These are phyloP conservation scores for Plasmodium gaboni DNA, from an alignment of 169 alveolate species.

Conservation along the genomic window DNA sequence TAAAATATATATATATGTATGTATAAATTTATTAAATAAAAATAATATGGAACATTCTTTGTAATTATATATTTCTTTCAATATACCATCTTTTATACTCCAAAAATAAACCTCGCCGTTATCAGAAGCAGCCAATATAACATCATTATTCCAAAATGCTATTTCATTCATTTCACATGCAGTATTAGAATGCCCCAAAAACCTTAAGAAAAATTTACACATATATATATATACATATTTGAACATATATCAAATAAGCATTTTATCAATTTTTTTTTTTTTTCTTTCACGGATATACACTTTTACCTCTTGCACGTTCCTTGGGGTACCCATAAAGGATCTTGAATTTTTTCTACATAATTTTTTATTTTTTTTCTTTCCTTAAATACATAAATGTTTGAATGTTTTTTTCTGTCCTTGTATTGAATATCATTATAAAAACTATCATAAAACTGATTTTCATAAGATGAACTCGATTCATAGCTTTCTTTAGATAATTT, in stretches of 20 bases:
- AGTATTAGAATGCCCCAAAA: slow-evolving; percentile 79
- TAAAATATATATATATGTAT: not conserved
- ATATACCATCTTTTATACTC: slow-evolving; percentile 73
- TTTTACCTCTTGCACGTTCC: slow-evolving; percentile 35
- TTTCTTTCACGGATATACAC: not conserved
- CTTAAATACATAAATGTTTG: slow-evolving; percentile 28
- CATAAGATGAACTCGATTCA: slow-evolving; percentile 11
- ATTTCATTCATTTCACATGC: slow-evolving; percentile 80
- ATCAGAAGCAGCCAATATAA: slow-evolving; percentile 78
- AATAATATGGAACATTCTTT: not conserved
- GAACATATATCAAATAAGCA: not conserved
- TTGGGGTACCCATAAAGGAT: slow-evolving; percentile 53
- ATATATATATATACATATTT: not conserved
- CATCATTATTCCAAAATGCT: slow-evolving; percentile 80
- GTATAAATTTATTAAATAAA: not conserved
- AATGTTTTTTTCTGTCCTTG: slow-evolving; percentile 2
- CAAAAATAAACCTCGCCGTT: slow-evolving; percentile 76
- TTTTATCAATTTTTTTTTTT: not conserved
- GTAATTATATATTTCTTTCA: not conserved
- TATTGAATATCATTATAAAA: slow-evolving; percentile 17
- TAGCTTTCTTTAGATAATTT: slow-evolving; percentile 6
- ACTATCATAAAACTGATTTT: slow-evolving; percentile 27
- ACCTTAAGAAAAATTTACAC: slow-evolving; percentile 14
- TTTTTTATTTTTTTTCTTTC: slow-evolving; percentile 2
- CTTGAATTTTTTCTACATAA: slow-evolving; percentile 14